Percentiles rank a stretch among this genome's conserved stretches.
These are phyloP conservation scores for Polygonum maritimum DNA, from an alignment of 148 eudicot genomes.

Conservation along the genomic window DNA sequence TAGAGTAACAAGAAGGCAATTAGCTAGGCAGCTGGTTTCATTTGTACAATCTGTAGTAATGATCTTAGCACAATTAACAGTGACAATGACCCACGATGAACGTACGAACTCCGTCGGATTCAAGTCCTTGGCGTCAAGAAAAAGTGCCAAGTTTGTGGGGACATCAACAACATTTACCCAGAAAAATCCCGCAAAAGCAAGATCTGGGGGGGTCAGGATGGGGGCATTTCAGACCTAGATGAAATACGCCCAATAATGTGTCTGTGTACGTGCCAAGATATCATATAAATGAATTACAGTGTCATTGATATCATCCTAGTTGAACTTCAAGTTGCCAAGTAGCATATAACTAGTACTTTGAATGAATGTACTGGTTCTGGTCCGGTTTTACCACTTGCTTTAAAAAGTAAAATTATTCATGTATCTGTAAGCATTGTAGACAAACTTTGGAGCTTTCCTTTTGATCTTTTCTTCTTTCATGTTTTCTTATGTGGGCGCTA, in stretches of 20 bases:
- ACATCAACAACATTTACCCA: no score
- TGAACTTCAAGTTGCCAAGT: no score
- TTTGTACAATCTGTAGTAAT: background rate
- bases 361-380: background rate
- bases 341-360: background rate
- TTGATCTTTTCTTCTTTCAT: background rate
- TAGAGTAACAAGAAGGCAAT: background rate
- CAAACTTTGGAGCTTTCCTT: background rate
- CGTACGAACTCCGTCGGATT: background rate
- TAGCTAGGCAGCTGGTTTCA: background rate
- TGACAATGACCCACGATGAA: background rate
- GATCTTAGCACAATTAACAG: background rate
- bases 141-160: background rate
- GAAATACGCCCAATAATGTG: no score
- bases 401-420: background rate
- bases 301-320: no score
- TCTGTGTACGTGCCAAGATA: background rate
- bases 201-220: no score
- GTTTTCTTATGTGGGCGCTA: background rate
- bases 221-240: no score
- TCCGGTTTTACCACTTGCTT: no score
- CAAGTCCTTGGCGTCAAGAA: background rate
- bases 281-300: no score
- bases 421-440: background rate
- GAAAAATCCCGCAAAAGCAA: no score